These are phyloP conservation scores for Blastobotrys peoriensis DNA, from an alignment of 805 yeast genomes.

Conservation along the genomic window DNA sequence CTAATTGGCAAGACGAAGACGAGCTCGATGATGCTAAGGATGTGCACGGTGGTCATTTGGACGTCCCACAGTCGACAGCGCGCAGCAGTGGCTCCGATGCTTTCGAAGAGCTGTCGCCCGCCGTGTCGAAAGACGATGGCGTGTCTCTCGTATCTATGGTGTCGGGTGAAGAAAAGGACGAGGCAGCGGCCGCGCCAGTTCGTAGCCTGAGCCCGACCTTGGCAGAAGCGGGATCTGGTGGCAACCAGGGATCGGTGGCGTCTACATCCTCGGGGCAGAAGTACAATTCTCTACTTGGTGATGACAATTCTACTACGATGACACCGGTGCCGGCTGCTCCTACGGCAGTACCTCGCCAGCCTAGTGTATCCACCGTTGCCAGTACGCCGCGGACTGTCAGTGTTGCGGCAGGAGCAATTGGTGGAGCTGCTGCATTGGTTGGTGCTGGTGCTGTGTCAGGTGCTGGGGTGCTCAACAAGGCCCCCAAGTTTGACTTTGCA, in stretches of 20 bases:
- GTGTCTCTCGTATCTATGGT: neutral
- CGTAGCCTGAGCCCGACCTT: neutral
- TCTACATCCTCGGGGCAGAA: neutral
- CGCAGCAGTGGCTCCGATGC: neutral
- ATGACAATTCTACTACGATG: neutral
- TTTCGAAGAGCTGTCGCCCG: neutral
- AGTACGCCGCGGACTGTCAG: neutral
- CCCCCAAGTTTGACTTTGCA: conserved; percentile 30
- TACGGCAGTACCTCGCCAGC: too few species aligned
- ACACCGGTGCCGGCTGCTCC: too few species aligned
- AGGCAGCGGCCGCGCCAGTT: neutral
- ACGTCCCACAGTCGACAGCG: neutral
- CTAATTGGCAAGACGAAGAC: neutral
- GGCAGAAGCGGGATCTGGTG: neutral
- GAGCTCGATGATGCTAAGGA: neutral
- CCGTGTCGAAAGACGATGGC: neutral
- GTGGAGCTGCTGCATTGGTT: neutral
- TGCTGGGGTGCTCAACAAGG: conserved; percentile 22
- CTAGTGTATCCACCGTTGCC: neutral
- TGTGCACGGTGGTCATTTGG: neutral
- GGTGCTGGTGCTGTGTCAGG: conserved; percentile 10
- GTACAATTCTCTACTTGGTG: neutral
- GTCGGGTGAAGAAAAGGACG: neutral
- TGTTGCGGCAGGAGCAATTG: neutral
- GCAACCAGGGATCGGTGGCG: neutral